These are phyloP conservation scores for Phlegmacium glaucopus DNA, from an alignment of 768 basidiomycete genomes.

Conservation along the genomic window DNA sequence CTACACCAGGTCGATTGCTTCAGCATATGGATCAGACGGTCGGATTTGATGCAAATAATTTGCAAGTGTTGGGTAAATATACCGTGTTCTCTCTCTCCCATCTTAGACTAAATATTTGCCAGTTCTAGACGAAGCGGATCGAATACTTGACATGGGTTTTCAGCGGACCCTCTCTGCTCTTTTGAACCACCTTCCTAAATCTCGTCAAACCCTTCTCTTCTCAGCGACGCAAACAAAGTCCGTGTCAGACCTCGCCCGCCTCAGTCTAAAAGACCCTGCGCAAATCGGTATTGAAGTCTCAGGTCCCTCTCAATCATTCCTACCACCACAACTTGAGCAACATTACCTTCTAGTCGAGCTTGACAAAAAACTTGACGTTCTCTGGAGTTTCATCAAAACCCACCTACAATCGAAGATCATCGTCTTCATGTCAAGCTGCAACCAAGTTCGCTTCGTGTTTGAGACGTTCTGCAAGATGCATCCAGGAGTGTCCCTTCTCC, in stretches of 20 bases:
- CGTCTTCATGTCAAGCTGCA: slow-evolving; percentile 92
- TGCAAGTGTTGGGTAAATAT: slow-evolving; percentile 78
- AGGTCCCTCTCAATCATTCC: slow-evolving; percentile 47
- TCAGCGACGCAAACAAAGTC: slow-evolving; percentile 96
- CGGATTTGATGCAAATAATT: slow-evolving; percentile 86
- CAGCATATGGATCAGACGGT: slow-evolving; percentile 99
- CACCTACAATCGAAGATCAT: slow-evolving; percentile 90
- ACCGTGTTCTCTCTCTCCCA: slow-evolving; percentile 22
- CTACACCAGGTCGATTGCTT: slow-evolving; percentile 90
- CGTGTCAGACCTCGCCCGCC: slow-evolving; percentile 81
- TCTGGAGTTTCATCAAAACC: slow-evolving; percentile 94
- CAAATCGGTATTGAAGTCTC: slow-evolving; percentile 60
- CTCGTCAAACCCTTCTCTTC: slow-evolving; percentile 93
- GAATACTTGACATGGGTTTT: slow-evolving; percentile 97
- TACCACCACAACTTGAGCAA: slow-evolving; percentile 81
- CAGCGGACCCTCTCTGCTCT: slow-evolving; percentile 85
- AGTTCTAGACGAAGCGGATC: slow-evolving; percentile 97
- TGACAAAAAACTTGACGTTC: slow-evolving; percentile 83
- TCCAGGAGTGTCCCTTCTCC: slow-evolving; percentile 89
- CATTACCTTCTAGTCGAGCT: slow-evolving; percentile 82
- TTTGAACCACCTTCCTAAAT: slow-evolving; percentile 85
- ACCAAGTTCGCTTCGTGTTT: slow-evolving; percentile 95
- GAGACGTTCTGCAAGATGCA: slow-evolving; percentile 96
- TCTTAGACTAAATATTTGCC: slow-evolving; percentile 2
- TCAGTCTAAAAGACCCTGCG: slow-evolving; percentile 82